A percentile compares a stretch with the other conserved stretches of the same genome.
phyloP scores from a whole-genome alignment of 768 basidiomycete genomes.

The Naematelia encephala region DNA sequence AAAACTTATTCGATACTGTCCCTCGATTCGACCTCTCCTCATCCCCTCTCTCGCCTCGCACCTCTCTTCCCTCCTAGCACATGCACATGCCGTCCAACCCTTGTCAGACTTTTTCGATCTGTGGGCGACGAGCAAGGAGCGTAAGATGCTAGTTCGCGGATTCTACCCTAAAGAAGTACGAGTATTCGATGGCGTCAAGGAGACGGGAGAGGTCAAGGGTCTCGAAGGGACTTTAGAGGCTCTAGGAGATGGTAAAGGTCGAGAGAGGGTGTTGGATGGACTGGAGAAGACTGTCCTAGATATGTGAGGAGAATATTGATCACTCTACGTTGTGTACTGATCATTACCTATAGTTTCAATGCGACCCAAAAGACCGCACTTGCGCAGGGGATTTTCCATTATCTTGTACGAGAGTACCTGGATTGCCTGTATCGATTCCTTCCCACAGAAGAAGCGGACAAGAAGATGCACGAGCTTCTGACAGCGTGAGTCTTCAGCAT shows the following conservation, averaged over 20 bases:
- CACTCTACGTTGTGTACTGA: not conserved
- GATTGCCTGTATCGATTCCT: constrained; percentile 58
- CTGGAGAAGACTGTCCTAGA: constrained; percentile 70
- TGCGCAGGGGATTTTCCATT: constrained; percentile 81
- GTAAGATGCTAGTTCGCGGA: constrained; percentile 72
- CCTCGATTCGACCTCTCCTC: constrained; percentile 69
- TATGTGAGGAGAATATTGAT: constrained; percentile 58
- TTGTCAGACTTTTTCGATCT: constrained; percentile 86
- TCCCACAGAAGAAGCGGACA: constrained; percentile 62
- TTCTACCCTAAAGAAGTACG: constrained; percentile 87
- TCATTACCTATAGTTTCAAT: constrained; percentile 68
- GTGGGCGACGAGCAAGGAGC: constrained; percentile 78
- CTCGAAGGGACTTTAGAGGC: constrained; percentile 65
- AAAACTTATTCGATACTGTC: constrained; percentile 54
- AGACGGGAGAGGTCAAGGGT: constrained; percentile 30
- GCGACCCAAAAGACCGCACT: constrained; percentile 86
- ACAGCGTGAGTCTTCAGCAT: constrained; percentile 60
- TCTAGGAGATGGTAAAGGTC: constrained; percentile 58
- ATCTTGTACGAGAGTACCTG: constrained; percentile 81
- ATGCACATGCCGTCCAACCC: constrained; percentile 76
- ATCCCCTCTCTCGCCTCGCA: constrained; percentile 72
- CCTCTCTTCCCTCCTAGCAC: constrained; percentile 72
- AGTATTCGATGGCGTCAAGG: constrained; percentile 57
- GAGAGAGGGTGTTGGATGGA: constrained; percentile 64
- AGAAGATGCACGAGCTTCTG: constrained; percentile 71